A percentile compares a stretch with the other conserved stretches of the same genome.
Evolutionary conservation across 352 stramenopile genomes (phyloP).

Genomic region (Pythium phragmiticola): DNA sequence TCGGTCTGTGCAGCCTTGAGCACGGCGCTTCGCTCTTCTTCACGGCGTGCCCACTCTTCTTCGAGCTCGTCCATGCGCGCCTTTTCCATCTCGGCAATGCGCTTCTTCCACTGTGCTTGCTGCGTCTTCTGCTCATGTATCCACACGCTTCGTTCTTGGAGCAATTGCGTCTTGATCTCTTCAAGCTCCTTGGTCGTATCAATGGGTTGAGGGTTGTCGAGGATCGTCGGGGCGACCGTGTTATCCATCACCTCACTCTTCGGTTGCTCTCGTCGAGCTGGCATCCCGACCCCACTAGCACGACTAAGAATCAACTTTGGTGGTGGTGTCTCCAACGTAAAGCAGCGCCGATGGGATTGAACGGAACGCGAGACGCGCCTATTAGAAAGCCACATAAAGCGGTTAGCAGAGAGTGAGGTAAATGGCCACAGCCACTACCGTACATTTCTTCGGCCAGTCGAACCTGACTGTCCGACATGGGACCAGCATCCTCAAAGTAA

Average conservation of each 20-base stretch:
- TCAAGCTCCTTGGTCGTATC: constrained; percentile 18
- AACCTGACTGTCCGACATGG: constrained; percentile 22
- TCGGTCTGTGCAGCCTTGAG: constrained; percentile 54
- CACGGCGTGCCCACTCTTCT: constrained; percentile 71
- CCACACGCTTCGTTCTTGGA: constrained; percentile 40
- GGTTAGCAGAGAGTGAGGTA: neutral
- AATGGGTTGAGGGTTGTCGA: neutral
- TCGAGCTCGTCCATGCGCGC: constrained; percentile 74
- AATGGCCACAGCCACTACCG: neutral
- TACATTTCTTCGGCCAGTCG: constrained; percentile 24
- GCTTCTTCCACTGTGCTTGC: constrained; percentile 55
- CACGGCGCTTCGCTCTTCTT: constrained; percentile 67
- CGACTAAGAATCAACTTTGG: neutral
- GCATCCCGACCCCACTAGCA: neutral
- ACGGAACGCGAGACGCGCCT: constrained; percentile 10
- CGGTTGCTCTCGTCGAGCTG: neutral
- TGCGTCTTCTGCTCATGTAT: constrained; percentile 48
- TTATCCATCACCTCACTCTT: neutral
- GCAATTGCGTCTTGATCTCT: constrained; percentile 34
- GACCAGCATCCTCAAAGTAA: constrained; percentile 26
- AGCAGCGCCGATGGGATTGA: neutral
- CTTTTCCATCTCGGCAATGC: constrained; percentile 55
- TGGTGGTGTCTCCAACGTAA: neutral
- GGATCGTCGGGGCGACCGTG: neutral
- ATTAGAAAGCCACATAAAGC: neutral